These are phyloP conservation scores for Rubroshorea leprosula DNA, from an alignment of 345 rosid species.

Conservation along the genomic window DNA sequence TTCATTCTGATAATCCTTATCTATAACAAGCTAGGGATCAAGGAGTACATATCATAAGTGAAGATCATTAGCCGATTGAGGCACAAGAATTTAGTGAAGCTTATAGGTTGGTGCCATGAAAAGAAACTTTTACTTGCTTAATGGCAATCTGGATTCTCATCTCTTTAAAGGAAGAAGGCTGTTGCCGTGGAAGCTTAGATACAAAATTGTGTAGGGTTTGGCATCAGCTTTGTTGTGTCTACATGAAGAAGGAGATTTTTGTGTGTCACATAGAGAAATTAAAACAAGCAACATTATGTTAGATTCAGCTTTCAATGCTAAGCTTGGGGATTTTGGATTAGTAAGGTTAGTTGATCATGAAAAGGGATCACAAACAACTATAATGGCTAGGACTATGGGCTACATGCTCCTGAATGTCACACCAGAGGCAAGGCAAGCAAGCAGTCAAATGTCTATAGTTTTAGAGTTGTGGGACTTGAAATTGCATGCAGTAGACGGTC, in stretches of 20 bases:
- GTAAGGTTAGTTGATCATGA: slow-evolving; percentile 24
- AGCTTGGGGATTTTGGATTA: slow-evolving; percentile 35
- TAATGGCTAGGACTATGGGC: slow-evolving; percentile 11
- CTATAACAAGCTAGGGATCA: no score
- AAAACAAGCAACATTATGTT: slow-evolving; percentile 27
- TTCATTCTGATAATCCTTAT: no score
- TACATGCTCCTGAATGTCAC: slow-evolving; percentile 21
- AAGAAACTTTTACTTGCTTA: slow-evolving; percentile 23
- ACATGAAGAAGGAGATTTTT: slow-evolving; percentile 19
- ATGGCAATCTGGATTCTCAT: slow-evolving; percentile 6
- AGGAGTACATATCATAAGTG: slow-evolving; percentile 15
- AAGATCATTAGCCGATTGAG: slow-evolving; percentile 22
- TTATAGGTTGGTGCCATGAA: slow-evolving; percentile 44
- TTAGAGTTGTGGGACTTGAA: slow-evolving; percentile 17
- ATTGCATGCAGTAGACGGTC: slow-evolving; percentile 22
- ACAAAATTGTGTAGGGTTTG: slow-evolving; percentile 16
- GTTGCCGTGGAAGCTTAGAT: slow-evolving; percentile 19
- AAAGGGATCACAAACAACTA: slow-evolving; percentile 10
- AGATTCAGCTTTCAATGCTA: slow-evolving; percentile 23
- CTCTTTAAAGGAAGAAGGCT: not conserved
- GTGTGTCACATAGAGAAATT: slow-evolving; percentile 24
- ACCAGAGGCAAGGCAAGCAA: slow-evolving; percentile 7
- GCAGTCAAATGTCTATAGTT: slow-evolving; percentile 19
- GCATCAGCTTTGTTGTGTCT: slow-evolving; percentile 20
- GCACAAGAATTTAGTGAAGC: slow-evolving; percentile 39